These are phyloP conservation scores for Penicillium fimorum DNA, from an alignment of 495 filamentous ascomycete genomes.

Conservation along the genomic window DNA sequence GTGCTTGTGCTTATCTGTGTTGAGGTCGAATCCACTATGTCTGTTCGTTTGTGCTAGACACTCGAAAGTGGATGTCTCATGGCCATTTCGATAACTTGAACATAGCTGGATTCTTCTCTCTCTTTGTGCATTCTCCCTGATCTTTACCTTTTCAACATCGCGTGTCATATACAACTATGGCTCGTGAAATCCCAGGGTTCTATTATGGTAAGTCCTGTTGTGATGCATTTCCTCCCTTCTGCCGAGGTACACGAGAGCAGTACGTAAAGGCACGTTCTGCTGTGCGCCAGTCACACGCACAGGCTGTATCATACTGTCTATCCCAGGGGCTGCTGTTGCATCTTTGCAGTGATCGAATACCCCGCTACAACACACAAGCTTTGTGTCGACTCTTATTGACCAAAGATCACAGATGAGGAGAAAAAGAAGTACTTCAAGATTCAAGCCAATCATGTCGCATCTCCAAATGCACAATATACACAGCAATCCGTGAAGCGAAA, in stretches of 20 bases:
- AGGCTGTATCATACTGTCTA: not conserved
- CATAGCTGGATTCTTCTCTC: slow-evolving; percentile 1
- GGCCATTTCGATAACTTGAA: not conserved
- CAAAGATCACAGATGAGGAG: slow-evolving; percentile 37
- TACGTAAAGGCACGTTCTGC: not conserved
- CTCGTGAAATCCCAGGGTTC: slow-evolving; percentile 49
- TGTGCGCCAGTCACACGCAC: not conserved
- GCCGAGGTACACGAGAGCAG: not conserved
- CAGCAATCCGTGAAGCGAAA: slow-evolving; percentile 46
- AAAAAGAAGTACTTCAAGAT: slow-evolving; percentile 61
- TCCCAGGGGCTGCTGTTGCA: not conserved
- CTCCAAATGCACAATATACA: slow-evolving; percentile 45
- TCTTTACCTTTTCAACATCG: not conserved
- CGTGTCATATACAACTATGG: slow-evolving; percentile 35
- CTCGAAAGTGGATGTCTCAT: slow-evolving; percentile 1
- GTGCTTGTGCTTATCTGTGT: not conserved
- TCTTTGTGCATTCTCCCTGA: not conserved
- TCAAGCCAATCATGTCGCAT: slow-evolving; percentile 47
- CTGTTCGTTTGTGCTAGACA: not conserved
- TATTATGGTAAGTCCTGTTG: slow-evolving; percentile 41
- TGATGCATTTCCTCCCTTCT: not conserved
- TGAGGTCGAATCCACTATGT: not conserved
- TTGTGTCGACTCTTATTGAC: not conserved
- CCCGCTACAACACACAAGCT: not conserved
- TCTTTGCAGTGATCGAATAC: not conserved